Evolutionary conservation across 2,329 filamentous ascomycete genomes (phyloP).

Genomic region (Talaromyces sp.): DNA sequence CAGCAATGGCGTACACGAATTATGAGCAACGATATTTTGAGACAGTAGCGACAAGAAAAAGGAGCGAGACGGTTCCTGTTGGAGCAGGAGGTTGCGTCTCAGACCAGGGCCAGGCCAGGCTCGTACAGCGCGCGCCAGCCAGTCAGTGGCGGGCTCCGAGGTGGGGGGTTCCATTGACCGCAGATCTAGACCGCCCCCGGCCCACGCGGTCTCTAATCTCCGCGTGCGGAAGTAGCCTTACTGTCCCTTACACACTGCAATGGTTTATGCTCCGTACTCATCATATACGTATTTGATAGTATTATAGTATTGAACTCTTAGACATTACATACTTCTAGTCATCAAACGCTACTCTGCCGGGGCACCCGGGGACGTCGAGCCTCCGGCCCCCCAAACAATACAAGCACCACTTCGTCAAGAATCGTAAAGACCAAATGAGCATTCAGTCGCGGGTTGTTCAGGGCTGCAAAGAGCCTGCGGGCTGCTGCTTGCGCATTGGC

Average conservation of each 20-base stretch:
- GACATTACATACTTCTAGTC: background rate
- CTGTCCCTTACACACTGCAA: too few relatives aligned
- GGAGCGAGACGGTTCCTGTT: background rate
- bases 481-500: slow-evolving; percentile 88
- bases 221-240: background rate
- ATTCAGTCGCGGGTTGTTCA: slow-evolving; percentile 88
- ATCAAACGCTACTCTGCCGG: background rate
- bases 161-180: background rate
- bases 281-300: background rate
- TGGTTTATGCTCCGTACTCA: too few relatives aligned
- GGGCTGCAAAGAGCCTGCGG: slow-evolving; percentile 77
- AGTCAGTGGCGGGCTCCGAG: background rate
- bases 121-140: background rate
- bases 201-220: background rate
- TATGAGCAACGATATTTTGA: background rate
- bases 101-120: background rate
- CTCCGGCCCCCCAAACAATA: slow-evolving; percentile 51
- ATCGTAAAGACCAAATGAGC: slow-evolving; percentile 66
- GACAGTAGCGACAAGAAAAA: background rate
- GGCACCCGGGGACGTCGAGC: slow-evolving; percentile 3
- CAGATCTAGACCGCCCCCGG: background rate
- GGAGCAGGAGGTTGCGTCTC: background rate
- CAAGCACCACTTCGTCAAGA: slow-evolving; percentile 63
- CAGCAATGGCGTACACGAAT: background rate
- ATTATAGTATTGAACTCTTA: background rate